A percentile compares a stretch with the other conserved stretches of the same genome.
Evolutionary conservation across 345 rosid species (phyloP).

Genomic region (Euphorbia peplus): DNA sequence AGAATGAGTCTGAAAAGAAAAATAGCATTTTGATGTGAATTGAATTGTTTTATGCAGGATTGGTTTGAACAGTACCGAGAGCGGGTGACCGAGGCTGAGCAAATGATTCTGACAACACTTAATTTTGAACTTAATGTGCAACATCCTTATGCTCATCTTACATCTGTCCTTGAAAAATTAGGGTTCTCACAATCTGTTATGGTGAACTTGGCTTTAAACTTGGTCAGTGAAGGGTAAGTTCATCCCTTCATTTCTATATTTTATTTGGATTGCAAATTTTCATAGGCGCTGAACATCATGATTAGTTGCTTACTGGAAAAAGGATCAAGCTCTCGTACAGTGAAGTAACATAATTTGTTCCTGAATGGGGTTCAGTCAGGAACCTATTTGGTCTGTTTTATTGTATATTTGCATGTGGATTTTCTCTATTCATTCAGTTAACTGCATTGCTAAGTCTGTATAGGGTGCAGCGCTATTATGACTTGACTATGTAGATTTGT

Average conservation of each 20-base stretch:
- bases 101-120: slow-evolving; percentile 64
- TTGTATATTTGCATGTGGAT: slow-evolving; percentile 8
- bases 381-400: slow-evolving; percentile 22
- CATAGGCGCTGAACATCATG: slow-evolving; percentile 17
- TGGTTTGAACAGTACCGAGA: slow-evolving; percentile 83
- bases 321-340: background rate
- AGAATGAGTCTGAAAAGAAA: background rate
- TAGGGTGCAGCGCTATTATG: slow-evolving; percentile 25
- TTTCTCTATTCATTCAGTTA: slow-evolving; percentile 21
- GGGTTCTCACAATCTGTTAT: slow-evolving; percentile 64
- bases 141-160: slow-evolving; percentile 68
- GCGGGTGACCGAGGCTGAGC: slow-evolving; percentile 67
- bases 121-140: slow-evolving; percentile 77
- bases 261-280: slow-evolving; percentile 18
- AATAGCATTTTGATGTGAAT: slow-evolving; percentile 10
- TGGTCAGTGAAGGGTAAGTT: slow-evolving; percentile 82
- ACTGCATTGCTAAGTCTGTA: slow-evolving; percentile 8
- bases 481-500: slow-evolving; percentile 14
- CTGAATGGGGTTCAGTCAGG: slow-evolving; percentile 29
- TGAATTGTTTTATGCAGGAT: slow-evolving; percentile 43
- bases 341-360: slow-evolving; percentile 14
- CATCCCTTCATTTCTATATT: slow-evolving; percentile 10
- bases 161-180: slow-evolving; percentile 56
- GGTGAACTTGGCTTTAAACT: slow-evolving; percentile 67
- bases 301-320: slow-evolving; percentile 4